Base-by-base conservation (phyloP, 192 early-diverging fungal species). In the Lobosporangium transversale region DNA sequence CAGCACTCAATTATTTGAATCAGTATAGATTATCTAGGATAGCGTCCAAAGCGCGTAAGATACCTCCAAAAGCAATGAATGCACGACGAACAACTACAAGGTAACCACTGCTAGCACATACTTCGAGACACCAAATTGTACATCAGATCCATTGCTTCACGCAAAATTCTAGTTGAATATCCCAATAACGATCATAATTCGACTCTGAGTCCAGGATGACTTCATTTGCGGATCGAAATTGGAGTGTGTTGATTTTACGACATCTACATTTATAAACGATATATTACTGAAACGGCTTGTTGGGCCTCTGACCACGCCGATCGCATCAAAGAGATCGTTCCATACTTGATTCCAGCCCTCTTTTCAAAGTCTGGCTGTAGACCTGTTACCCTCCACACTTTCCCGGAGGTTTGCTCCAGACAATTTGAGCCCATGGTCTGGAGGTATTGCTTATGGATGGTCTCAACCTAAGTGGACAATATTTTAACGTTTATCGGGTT, bases 341-440 rank as follows among this genome's bases (percentile, higher is more conserved):
- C 66, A 53, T 91, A 86, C 59, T 81, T 80, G 33, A 79, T 91
- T 35, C 92, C 92, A 1, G 87, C 88, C n/a, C 68, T 92, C 36
- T 79, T 93, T 32, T 88, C 87, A 57, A 91, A 92, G 79, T 93
- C 89, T 74, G 91, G 92, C 9, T 92, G 92, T n/a, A 92, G 91
- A 47, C 62, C 70, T 11, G 78, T 89, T 58, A 53, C 73, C 4
- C 90, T 90, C 5, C 86, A 91, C 35, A 79, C 79, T 0, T 93
- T 93, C 78, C 67, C 81, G 10, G 91, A 93, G 70, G 81, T n/a
- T n/a, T n/a, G n/a, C n/a, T n/a, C n/a, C n/a, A n/a, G n/a, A n/a
- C n/a, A n/a, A n/a, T n/a, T n/a, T n/a, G n/a, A n/a, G n/a, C n/a
- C 90, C 79, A 11, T 88, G 90, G 80, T 91, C 90, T 26, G 92